Conservation (phyloP, 441 rosid species). For the Theobroma grandiflorum region DNA sequence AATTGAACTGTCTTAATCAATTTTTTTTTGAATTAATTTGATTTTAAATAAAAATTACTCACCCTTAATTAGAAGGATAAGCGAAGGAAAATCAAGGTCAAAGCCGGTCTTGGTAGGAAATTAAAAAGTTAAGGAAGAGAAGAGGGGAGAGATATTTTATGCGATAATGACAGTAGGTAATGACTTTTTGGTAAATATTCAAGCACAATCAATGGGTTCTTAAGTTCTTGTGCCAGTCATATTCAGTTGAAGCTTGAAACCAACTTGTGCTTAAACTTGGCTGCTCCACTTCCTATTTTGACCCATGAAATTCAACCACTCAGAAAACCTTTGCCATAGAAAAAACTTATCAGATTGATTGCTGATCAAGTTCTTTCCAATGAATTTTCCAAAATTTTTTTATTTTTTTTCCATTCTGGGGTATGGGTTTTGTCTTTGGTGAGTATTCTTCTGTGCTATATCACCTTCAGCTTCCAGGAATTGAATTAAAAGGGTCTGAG, state of each 20-base stretch:
- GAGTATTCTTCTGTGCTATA: not conserved
- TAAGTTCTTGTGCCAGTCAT: not conserved
- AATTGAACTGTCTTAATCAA: too few relatives aligned
- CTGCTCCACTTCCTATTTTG: too few relatives aligned
- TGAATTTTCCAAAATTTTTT: not conserved
- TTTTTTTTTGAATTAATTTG: too few relatives aligned
- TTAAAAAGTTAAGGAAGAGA: not conserved
- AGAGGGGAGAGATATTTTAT: too few relatives aligned
- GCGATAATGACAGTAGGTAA: not conserved
- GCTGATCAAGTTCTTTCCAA: not conserved
- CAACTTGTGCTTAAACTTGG: too few relatives aligned
- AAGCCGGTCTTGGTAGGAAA: too few relatives aligned
- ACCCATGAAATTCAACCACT: too few relatives aligned
- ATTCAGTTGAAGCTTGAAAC: too few relatives aligned
- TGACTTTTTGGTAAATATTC: not conserved
- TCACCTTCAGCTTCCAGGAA: not conserved
- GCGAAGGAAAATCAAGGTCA: too few relatives aligned
- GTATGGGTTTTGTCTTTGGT: not conserved
- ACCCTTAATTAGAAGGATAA: too few relatives aligned
- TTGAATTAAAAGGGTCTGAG: not conserved
- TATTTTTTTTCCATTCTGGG: not conserved
- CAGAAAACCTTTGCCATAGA: too few relatives aligned
- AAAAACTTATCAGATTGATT: not conserved
- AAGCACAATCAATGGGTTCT: not conserved
- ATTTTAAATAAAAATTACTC: too few relatives aligned